Evolutionary conservation across 1,284 basidiomycete genomes (phyloP).

Genomic region (Chalciporus piperatoides): DNA sequence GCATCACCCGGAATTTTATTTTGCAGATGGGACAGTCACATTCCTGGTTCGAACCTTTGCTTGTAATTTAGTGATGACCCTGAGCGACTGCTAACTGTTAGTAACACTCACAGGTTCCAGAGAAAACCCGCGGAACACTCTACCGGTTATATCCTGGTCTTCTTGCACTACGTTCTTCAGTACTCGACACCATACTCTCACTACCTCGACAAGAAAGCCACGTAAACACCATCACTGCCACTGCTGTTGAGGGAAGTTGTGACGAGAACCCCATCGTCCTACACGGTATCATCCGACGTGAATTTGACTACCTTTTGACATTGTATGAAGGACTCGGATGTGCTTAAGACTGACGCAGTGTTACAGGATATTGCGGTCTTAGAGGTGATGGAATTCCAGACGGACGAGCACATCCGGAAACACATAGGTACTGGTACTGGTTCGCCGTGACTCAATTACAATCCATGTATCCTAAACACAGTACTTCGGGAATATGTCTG

Average conservation of each 20-base stretch:
- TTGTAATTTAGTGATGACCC: no score
- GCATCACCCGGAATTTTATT: not conserved
- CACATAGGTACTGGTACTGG: no score
- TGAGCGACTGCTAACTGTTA: no score
- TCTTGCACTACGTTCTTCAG: slow-evolving; percentile 1
- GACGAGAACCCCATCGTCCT: slow-evolving; percentile 13
- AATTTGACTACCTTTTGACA: slow-evolving; percentile 13
- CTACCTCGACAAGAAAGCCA: not conserved
- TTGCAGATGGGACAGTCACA: not conserved
- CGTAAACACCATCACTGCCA: no score
- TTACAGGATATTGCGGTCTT: no score
- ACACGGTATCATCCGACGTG: not conserved
- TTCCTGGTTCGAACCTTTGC: not conserved
- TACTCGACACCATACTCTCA: slow-evolving; percentile 7
- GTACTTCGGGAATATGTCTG: no score
- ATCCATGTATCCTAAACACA: no score
- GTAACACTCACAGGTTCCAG: not conserved
- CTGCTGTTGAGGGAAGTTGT: not conserved
- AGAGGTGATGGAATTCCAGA: no score
- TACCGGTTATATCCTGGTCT: slow-evolving; percentile 9
- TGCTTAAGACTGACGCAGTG: no score
- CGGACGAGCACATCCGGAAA: no score
- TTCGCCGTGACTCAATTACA: no score
- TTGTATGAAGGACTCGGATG: not conserved
- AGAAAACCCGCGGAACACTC: not conserved